Evolutionary conservation across 371 early-diverging fungal species (phyloP).

Genomic region (Blastocladiella emersonii): DNA sequence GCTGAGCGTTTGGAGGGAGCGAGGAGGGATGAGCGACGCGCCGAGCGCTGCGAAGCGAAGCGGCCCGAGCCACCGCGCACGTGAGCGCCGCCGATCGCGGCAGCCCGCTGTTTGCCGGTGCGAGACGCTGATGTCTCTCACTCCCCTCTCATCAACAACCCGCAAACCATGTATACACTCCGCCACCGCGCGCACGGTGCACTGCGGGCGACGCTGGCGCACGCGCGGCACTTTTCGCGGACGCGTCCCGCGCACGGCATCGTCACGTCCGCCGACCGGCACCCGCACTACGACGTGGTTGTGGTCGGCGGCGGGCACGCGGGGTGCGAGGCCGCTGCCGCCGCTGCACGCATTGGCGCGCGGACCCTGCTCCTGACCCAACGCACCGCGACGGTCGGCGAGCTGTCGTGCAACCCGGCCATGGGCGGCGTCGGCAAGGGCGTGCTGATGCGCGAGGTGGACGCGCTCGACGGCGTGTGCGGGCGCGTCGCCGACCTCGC

Average conservation of each 20-base stretch:
- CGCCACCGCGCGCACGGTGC: too few relatives aligned
- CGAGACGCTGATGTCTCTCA: too few relatives aligned
- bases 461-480: constrained; percentile 73
- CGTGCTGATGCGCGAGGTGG: constrained; percentile 61
- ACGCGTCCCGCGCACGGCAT: neutral
- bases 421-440: constrained; percentile 83
- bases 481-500: constrained; percentile 60
- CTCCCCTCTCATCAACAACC: too few relatives aligned
- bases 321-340: constrained; percentile 69
- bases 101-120: too few relatives aligned
- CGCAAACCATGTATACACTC: too few relatives aligned
- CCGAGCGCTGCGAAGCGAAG: too few relatives aligned
- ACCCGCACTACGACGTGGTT: constrained; percentile 40
- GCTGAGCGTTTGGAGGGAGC: too few relatives aligned
- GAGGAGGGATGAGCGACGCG: too few relatives aligned
- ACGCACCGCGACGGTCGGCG: constrained; percentile 61
- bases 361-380: constrained; percentile 64
- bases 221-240: too few relatives aligned
- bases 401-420: constrained; percentile 81
- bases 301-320: constrained; percentile 83
- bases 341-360: constrained; percentile 68
- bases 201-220: too few relatives aligned
- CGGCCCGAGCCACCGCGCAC: too few relatives aligned
- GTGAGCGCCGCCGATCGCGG: too few relatives aligned
- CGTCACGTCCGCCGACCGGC: neutral